These are phyloP conservation scores for Zhuliangozyma parablackwelliae DNA, from an alignment of 1,139 yeast species.

Conservation along the genomic window DNA sequence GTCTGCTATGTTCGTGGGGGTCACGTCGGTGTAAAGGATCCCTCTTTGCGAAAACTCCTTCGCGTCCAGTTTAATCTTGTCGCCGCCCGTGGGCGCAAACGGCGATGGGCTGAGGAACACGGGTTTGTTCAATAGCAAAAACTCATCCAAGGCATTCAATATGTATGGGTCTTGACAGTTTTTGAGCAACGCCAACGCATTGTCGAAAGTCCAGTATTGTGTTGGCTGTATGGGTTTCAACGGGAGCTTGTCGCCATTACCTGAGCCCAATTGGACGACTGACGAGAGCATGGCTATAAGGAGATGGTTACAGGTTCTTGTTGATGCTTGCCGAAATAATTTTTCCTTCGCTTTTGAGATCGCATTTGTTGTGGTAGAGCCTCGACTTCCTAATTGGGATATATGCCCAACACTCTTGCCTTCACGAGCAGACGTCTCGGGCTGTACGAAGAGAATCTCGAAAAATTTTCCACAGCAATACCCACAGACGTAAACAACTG, in stretches of 20 bases:
- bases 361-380: no score
- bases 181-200: slow-evolving; percentile 32
- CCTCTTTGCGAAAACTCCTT: slow-evolving; percentile 37
- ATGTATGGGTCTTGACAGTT: slow-evolving; percentile 30
- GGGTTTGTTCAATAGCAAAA: slow-evolving; percentile 32
- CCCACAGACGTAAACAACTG: no score
- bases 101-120: slow-evolving; percentile 34
- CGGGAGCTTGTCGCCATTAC: slow-evolving; percentile 8
- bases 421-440: no score
- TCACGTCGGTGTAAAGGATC: slow-evolving; percentile 33
- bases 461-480: no score
- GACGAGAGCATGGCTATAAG: slow-evolving; percentile 1
- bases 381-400: no score
- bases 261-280: slow-evolving; percentile 1
- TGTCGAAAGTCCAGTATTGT: slow-evolving; percentile 41
- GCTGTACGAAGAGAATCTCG: no score
- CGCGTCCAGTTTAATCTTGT: slow-evolving; percentile 2
- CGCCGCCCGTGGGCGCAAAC: slow-evolving; percentile 14
- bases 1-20: slow-evolving; percentile 26
- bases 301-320: not conserved
- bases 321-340: not conserved
- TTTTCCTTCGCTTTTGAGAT: no score
- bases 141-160: slow-evolving; percentile 42
- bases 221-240: slow-evolving; percentile 36
- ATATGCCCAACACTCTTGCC: no score